Evolutionary conservation across 805 yeast genomes (phyloP), one percentile per base, ranked within the genome.

Genomic region (Lachancea mirantina): DNA sequence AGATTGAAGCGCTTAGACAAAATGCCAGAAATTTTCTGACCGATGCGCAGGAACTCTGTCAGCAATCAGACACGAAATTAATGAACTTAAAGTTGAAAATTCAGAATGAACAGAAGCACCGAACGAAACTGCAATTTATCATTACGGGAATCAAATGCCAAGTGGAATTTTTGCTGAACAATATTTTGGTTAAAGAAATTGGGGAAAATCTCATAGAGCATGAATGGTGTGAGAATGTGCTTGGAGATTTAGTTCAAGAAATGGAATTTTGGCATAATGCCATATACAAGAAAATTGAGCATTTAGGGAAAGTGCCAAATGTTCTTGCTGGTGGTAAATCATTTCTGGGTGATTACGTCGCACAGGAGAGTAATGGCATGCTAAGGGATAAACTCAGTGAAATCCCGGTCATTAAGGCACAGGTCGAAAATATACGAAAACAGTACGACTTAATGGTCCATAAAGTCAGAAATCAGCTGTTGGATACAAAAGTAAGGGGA

Each of bases 11-110:
- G 14, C 68, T 74, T 70, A 55, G 62, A 6, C 41, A 46, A 9
- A 73, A 68, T 45, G 76, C 82, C 0, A 64, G 68, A 27, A 55
- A 50, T 35, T 65, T 69, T 14, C 60, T 76, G 21, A 51, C 64
- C 1, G 59, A 62, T 9, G 80, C 78, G 0, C 74, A 70, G 34
- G 57, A 61, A 6, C 46, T 70, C 4, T 75, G 83, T 32, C 62
- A 64, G n/a, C 64, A 62, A 20, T 77, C 80, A 13, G 69, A 68
- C 44, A 42, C 46, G 14, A 47, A 55, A 14, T 59, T 73, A 6
- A 51, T 57, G 1, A 51, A 54, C 8, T 59, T 68, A 2, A 50
- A 57, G 20, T 49, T 46, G n/a, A 50, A 60, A 9, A 54, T 72
- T 6, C 61, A 60, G 20, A 42, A 49, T 15, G 61, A 70, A 35